Evolutionary conservation across 148 eudicot species (phyloP).

Genomic region (Heliosperma pusillum): DNA sequence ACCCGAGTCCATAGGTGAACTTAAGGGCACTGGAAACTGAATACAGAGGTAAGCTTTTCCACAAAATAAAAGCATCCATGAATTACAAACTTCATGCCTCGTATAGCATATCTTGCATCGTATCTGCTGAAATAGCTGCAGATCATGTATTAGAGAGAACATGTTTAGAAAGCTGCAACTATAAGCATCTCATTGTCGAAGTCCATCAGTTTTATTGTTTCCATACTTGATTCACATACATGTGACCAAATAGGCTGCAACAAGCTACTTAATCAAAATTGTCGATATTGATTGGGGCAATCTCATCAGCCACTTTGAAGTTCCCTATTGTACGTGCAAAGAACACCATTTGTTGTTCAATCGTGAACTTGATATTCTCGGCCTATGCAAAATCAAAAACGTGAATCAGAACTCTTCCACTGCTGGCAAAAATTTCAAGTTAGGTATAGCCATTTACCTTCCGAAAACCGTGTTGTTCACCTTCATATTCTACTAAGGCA

Average conservation of each 20-base stretch:
- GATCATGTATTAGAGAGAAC: neutral
- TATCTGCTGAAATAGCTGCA: neutral
- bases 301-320: slow-evolving; percentile 73
- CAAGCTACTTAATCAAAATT: slow-evolving; percentile 54
- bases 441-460: slow-evolving; percentile 45
- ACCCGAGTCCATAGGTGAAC: neutral
- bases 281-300: slow-evolving; percentile 74
- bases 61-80: neutral
- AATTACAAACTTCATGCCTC: neutral
- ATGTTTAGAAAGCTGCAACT: neutral
- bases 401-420: slow-evolving; percentile 2
- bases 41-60: neutral
- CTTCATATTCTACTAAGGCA: slow-evolving; percentile 92
- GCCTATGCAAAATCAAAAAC: slow-evolving; percentile 48
- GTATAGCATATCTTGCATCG: neutral
- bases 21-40: neutral
- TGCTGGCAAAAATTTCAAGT: neutral
- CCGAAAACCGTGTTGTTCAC: slow-evolving; percentile 95
- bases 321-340: slow-evolving; percentile 79
- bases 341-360: slow-evolving; percentile 95
- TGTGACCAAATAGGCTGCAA: neutral
- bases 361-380: slow-evolving; percentile 84
- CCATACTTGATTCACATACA: neutral
- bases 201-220: neutral
- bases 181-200: neutral